Conservation (phyloP, 2,329 filamentous ascomycete genomes). For the Emmonsiellopsis sp. region DNA sequence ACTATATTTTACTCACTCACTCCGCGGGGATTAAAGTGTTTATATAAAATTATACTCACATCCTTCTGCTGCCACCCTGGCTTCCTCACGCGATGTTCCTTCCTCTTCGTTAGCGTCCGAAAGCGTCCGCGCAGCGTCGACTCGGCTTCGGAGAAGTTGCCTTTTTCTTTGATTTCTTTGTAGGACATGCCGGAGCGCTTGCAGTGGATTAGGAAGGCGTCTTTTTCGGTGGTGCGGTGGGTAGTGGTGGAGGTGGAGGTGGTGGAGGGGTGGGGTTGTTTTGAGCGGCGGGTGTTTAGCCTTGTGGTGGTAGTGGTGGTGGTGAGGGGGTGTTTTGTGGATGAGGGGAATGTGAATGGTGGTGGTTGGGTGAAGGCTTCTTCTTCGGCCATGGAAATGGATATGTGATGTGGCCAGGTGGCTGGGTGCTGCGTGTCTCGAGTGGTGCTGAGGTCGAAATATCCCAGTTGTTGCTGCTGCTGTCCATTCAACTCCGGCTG, state of each 20-base stretch:
- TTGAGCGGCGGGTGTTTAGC: background rate
- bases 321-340: too few relatives aligned
- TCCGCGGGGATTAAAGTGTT: background rate
- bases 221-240: slow-evolving; percentile 18
- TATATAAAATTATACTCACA: slow-evolving; percentile 25
- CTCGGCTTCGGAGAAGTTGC: slow-evolving; percentile 37
- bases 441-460: background rate
- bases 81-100: slow-evolving; percentile 37
- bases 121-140: slow-evolving; percentile 41
- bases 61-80: slow-evolving; percentile 36
- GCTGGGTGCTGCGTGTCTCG: background rate
- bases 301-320: background rate
- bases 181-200: slow-evolving; percentile 37
- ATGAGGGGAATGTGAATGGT: background rate
- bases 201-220: slow-evolving; percentile 32
- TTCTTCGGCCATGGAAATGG: too few relatives aligned
- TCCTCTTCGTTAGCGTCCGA: slow-evolving; percentile 37
- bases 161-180: slow-evolving; percentile 37
- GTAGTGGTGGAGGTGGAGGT: background rate
- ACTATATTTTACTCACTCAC: background rate
- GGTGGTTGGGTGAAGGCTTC: too few relatives aligned
- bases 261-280: background rate
- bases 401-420: background rate
- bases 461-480: background rate
- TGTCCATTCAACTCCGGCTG: background rate